Base-by-base conservation (phyloP, 2,329 filamentous ascomycete genomes). In the Elsinoe batatas region DNA sequence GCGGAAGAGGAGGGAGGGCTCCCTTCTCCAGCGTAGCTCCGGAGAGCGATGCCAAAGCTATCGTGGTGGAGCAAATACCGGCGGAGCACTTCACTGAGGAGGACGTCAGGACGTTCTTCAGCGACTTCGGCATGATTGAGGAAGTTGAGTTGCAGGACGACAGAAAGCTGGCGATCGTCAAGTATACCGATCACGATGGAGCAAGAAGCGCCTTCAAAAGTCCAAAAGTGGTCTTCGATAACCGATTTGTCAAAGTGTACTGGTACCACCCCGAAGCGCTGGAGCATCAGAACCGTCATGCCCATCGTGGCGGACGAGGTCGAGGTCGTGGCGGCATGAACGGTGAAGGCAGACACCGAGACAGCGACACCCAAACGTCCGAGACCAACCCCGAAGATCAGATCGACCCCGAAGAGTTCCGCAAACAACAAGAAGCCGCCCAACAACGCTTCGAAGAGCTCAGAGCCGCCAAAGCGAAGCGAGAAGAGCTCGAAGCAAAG, bases 191-290 rank as follows among this genome's bases (percentile, higher is more conserved):
- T 40, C 86, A 84, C 77, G 76, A 76, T 5, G 71, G 80, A 12
- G 88, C 88, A 12, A 80, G 82, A 58, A 78, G 79, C 13, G 88
- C 88, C 1, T 89, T 88, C 66, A 78, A 79, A 46, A 90, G 85
- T 7, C 87, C 88, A 0, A 89, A 89, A 64, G 84, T 83, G 46
- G 84, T 93, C 43, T 93, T 91, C 64, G 85, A 91, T 63, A 93
- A 91, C 62, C 78, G 88, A 10, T 93, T 93, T 62, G 88, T 93
- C 49, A 91, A 89, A 63, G 84, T 91, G 0, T 90, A 85, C 63
- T 91, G 87, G 87, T 78, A 82, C 65, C 84, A 81, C 62, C 70
- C 75, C 3, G 69, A 69, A 13, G 62, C 50, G 11, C 60, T 65
- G 13, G 57, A 61, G 13, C 59, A 56, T 20, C 53, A 51, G 17